Percentiles rank a stretch among this genome's conserved stretches.
Conservation (phyloP, 1,284 basidiomycete species). For the Somion occarium region DNA sequence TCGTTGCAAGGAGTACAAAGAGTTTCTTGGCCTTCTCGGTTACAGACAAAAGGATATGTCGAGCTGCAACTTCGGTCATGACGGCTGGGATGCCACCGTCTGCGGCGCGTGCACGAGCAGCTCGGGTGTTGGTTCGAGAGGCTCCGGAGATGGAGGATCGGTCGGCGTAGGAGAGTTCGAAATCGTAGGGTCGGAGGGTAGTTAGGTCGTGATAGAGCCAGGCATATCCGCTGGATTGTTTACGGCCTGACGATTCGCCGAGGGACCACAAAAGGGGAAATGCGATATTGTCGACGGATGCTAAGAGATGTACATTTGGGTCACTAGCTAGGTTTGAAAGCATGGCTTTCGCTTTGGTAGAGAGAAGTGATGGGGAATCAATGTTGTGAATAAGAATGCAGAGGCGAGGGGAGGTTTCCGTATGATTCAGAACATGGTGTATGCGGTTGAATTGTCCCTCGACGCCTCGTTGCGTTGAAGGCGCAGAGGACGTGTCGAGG, state of each 20-base stretch:
- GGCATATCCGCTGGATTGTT: constrained; percentile 29
- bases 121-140: constrained; percentile 16
- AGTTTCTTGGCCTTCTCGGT: constrained; percentile 82
- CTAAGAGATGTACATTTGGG: constrained; percentile 72
- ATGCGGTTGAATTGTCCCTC: constrained; percentile 66
- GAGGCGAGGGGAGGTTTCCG: constrained; percentile 40
- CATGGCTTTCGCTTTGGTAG: constrained; percentile 52
- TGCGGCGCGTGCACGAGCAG: constrained; percentile 10
- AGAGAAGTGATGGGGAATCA: constrained; percentile 69
- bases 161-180: constrained; percentile 69
- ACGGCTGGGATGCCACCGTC: constrained; percentile 25
- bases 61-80: constrained; percentile 77
- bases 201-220: constrained; percentile 90
- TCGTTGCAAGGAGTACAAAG: constrained; percentile 62
- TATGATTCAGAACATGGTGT: constrained; percentile 59
- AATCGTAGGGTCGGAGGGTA: constrained; percentile 77
- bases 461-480: constrained; percentile 27
- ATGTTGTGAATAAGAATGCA: constrained; percentile 82
- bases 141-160: constrained; percentile 58
- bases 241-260: constrained; percentile 42
- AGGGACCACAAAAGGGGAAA: constrained; percentile 76
- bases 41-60: constrained; percentile 82
- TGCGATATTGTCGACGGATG: constrained; percentile 83
- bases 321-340: constrained; percentile 68
- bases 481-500: constrained; percentile 34